These are phyloP conservation scores for Ampelocalamus luodianensis DNA, from an alignment of 176 grass and related monocot species.

Conservation along the genomic window DNA sequence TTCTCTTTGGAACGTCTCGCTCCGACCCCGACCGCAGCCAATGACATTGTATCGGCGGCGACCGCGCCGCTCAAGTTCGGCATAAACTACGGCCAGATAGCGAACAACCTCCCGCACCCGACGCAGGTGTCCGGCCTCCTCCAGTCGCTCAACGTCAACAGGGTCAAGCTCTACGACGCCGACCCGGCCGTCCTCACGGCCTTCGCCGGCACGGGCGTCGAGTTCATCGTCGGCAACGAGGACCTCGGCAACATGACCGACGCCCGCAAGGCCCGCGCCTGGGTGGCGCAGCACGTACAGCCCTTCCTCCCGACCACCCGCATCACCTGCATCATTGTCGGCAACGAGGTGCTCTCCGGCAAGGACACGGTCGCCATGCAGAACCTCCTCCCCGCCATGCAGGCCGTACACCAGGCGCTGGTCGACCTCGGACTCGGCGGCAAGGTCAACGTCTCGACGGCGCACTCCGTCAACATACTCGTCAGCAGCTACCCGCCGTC, in stretches of 20 bases:
- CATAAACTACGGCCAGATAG: conserved; percentile 88
- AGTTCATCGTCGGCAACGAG: conserved; percentile 72
- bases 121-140: conserved; percentile 62
- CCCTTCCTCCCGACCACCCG: conserved; percentile 66
- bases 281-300: conserved; percentile 71
- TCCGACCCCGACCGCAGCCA: not conserved
- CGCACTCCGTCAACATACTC: conserved; percentile 68
- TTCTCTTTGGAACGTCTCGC: not conserved
- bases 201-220: conserved; percentile 65
- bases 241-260: conserved; percentile 57
- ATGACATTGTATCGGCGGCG: conserved; percentile 22
- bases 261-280: conserved; percentile 46
- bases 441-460: conserved; percentile 65
- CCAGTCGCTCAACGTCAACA: conserved; percentile 60
- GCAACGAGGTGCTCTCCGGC: conserved; percentile 78
- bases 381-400: conserved; percentile 72
- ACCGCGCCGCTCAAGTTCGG: conserved; percentile 53
- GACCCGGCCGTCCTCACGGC: conserved; percentile 63
- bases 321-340: conserved; percentile 69
- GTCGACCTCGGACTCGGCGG: conserved; percentile 50
- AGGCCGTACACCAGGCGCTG: conserved; percentile 69
- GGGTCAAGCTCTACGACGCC: conserved; percentile 80
- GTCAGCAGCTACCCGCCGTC: conserved; percentile 76
- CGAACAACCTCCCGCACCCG: conserved; percentile 67
- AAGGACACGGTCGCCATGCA: conserved; percentile 46